Conservation (phyloP, 371 early-diverging fungal species). For the Thermomucor indicae-seudaticae region DNA sequence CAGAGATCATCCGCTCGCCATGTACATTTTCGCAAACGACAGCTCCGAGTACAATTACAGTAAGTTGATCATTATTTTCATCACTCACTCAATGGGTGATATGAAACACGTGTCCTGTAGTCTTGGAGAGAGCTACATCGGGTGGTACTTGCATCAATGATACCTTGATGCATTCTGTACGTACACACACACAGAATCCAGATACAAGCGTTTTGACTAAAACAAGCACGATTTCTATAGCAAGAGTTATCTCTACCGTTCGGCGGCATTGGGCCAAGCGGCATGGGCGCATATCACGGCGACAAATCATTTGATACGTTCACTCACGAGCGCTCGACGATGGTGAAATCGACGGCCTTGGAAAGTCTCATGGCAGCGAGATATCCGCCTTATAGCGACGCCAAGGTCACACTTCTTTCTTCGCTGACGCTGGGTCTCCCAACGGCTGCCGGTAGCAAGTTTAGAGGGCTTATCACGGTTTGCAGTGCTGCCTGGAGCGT, state of each 20-base stretch:
- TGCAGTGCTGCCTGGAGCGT: conserved; percentile 28
- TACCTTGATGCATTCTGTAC: conserved; percentile 49
- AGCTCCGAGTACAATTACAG: conserved; percentile 26
- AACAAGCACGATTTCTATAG: not conserved
- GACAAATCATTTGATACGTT: conserved; percentile 71
- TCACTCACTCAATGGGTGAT: not conserved
- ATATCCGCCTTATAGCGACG: conserved; percentile 49
- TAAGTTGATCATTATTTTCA: conserved; percentile 9
- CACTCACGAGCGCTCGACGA: conserved; percentile 58
- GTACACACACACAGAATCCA: not conserved
- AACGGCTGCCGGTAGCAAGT: conserved; percentile 16
- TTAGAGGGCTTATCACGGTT: conserved; percentile 18
- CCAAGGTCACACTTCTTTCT: conserved; percentile 24
- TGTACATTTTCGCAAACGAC: conserved; percentile 57
- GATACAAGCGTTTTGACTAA: not conserved
- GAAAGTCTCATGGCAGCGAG: conserved; percentile 40
- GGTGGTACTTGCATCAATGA: conserved; percentile 76
- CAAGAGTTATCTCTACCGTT: conserved; percentile 66
- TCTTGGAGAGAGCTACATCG: conserved; percentile 51
- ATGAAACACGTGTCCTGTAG: conserved; percentile 4
- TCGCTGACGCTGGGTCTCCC: conserved; percentile 29
- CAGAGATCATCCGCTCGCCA: conserved; percentile 65
- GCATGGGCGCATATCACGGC: conserved; percentile 82
- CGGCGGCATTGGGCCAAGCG: conserved; percentile 84
- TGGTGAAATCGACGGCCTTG: conserved; percentile 46